These are phyloP conservation scores for Linnemannia hyalina DNA, from an alignment of 192 early-diverging fungal species.

Conservation along the genomic window DNA sequence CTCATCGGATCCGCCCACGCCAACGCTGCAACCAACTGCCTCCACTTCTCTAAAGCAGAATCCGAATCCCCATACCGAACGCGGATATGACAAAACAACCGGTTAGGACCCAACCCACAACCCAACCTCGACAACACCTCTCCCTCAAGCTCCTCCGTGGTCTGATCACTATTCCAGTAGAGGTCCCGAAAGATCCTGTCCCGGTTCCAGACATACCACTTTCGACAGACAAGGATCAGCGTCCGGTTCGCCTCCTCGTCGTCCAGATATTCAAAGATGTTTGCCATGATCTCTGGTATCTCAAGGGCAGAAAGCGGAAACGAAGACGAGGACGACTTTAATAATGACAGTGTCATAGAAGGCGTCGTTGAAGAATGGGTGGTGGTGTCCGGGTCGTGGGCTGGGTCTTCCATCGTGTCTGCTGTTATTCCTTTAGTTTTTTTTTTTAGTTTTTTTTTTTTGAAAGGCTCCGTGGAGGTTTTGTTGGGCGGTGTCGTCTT, in stretches of 20 bases:
- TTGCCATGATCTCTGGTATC: background rate
- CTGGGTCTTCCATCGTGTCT: background rate
- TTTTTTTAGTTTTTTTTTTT: no score
- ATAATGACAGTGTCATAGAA: background rate
- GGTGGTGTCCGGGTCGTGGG: no score
- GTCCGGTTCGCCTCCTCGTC: background rate
- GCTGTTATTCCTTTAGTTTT: background rate
- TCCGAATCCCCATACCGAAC: background rate
- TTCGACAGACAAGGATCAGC: background rate
- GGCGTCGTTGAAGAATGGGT: background rate
- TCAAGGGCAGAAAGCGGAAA: background rate
- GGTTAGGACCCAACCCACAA: background rate
- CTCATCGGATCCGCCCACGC: background rate
- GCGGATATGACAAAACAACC: background rate
- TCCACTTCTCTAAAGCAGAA: background rate
- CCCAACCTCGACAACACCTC: background rate
- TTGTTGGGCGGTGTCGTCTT: background rate
- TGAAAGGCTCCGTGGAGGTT: background rate
- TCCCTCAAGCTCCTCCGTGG: background rate
- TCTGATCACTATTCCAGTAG: background rate
- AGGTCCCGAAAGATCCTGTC: slow-evolving; percentile 1
- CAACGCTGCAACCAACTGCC: background rate
- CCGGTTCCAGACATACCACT: background rate
- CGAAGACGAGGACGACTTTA: background rate
- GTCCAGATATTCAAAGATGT: background rate